A percentile compares a stretch with the other conserved stretches of the same genome.
Conservation (phyloP, 495 filamentous ascomycete species). For the Aspergillus hancockii region DNA sequence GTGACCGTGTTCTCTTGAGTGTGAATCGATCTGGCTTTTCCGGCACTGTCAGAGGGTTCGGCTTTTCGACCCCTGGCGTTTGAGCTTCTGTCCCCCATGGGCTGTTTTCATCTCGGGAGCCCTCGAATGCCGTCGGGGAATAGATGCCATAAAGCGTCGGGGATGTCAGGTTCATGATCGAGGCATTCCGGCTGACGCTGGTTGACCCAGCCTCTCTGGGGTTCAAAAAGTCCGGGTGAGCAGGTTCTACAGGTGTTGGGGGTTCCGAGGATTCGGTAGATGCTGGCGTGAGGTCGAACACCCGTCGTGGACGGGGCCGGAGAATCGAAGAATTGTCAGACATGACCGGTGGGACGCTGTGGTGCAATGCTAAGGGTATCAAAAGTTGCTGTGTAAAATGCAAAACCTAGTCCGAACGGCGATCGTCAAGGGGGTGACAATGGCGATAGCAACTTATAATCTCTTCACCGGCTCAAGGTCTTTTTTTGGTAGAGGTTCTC, state of each 20-base stretch:
- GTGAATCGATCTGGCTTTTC: constrained; percentile 30
- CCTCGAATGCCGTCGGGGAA: constrained; percentile 61
- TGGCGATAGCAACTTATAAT: not conserved
- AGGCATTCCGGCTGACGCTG: constrained; percentile 63
- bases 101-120: constrained; percentile 49
- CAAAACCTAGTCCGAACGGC: not conserved
- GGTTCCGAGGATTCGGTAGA: constrained; percentile 55
- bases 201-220: constrained; percentile 33
- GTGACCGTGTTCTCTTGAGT: constrained; percentile 37
- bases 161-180: constrained; percentile 82
- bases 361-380: not conserved
- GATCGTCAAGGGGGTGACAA: not conserved
- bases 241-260: constrained; percentile 44
- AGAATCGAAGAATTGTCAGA: constrained; percentile 57
- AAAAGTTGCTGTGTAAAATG: not conserved
- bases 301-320: constrained; percentile 72
- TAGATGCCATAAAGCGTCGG: constrained; percentile 93
- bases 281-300: constrained; percentile 64
- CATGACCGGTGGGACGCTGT: constrained; percentile 28
- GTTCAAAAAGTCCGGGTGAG: constrained; percentile 35
- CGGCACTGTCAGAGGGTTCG: constrained; percentile 21
- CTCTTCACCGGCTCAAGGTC: not conserved
- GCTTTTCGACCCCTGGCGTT: constrained; percentile 48
- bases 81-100: constrained; percentile 75
- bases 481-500: not conserved